These are phyloP conservation scores for Xylariales sp. DNA, from an alignment of 2,329 filamentous ascomycete genomes.

Conservation along the genomic window DNA sequence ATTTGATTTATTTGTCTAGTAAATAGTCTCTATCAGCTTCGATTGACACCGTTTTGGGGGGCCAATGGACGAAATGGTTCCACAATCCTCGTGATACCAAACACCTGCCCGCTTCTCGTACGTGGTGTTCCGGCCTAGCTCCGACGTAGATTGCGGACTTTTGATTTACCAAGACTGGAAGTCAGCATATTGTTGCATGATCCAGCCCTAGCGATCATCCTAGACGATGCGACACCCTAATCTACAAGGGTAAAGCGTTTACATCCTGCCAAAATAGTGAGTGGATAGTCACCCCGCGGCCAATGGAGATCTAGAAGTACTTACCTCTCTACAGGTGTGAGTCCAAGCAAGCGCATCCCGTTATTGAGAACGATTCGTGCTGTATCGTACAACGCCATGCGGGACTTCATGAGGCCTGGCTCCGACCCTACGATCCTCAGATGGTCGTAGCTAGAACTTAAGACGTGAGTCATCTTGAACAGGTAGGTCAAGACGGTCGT, in stretches of 20 bases:
- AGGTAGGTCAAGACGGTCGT: constrained; percentile 69
- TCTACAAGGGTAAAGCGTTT: constrained; percentile 12
- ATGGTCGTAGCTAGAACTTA: constrained; percentile 85
- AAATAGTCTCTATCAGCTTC: constrained; percentile 13
- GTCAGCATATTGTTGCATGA: constrained; percentile 13
- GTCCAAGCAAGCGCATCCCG: constrained; percentile 83
- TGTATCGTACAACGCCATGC: constrained; percentile 82
- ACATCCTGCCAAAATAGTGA: constrained; percentile 36
- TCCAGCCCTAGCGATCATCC: neutral
- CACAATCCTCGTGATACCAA: constrained; percentile 21
- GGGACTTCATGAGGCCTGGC: constrained; percentile 74
- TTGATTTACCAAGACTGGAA: constrained; percentile 1
- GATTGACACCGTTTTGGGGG: constrained; percentile 1
- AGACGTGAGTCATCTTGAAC: constrained; percentile 80
- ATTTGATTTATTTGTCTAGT: constrained; percentile 31
- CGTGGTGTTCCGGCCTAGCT: constrained; percentile 15
- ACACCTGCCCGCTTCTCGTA: constrained; percentile 6
- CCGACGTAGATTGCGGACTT: constrained; percentile 4
- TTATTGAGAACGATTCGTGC: constrained; percentile 82
- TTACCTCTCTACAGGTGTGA: constrained; percentile 78
- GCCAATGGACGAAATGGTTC: constrained; percentile 2
- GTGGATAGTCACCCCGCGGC: neutral
- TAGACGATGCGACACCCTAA: neutral
- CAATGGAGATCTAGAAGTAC: neutral
- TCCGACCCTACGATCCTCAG: constrained; percentile 85